Evolutionary conservation across 805 yeast genomes (phyloP).

Genomic region (Cyberlindnera japonica): DNA sequence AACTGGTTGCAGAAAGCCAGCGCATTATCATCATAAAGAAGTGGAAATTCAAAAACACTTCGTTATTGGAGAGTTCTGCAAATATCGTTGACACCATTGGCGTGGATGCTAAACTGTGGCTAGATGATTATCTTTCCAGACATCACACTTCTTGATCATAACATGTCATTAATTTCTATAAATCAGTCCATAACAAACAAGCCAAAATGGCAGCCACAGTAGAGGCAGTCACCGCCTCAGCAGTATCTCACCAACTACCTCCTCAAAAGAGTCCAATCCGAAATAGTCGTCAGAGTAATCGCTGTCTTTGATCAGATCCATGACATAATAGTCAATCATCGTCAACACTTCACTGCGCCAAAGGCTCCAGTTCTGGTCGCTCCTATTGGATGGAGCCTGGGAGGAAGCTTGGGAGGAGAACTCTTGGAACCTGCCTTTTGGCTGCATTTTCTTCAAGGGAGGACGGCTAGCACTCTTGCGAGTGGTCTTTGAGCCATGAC

Average conservation of each 20-base stretch:
- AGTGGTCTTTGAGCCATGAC: no score
- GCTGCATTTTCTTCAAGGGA: no score
- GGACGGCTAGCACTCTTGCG: no score
- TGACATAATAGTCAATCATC: constrained; percentile 11
- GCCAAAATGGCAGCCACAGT: no score
- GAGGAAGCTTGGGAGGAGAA: no score
- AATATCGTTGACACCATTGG: constrained; percentile 22
- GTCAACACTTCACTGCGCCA: constrained; percentile 13
- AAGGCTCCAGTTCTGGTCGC: constrained; percentile 9
- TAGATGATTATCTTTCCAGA: constrained; percentile 13
- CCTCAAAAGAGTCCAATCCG: background rate
- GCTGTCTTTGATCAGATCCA: constrained; percentile 2
- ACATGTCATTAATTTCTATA: background rate
- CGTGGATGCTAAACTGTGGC: constrained; percentile 22
- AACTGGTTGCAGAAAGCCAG: constrained; percentile 5
- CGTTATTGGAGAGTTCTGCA: constrained; percentile 20
- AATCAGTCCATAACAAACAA: no score
- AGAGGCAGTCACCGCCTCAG: background rate
- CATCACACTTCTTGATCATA: background rate
- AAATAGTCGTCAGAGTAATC: background rate
- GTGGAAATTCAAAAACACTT: constrained; percentile 12
- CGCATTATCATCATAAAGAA: constrained; percentile 20
- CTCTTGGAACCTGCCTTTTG: no score
- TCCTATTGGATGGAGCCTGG: no score
- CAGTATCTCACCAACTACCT: background rate